Percentiles rank a stretch among this genome's conserved stretches.
Evolutionary conservation across 257 asterid species (phyloP).

Genomic region (Sherardia arvensis): DNA sequence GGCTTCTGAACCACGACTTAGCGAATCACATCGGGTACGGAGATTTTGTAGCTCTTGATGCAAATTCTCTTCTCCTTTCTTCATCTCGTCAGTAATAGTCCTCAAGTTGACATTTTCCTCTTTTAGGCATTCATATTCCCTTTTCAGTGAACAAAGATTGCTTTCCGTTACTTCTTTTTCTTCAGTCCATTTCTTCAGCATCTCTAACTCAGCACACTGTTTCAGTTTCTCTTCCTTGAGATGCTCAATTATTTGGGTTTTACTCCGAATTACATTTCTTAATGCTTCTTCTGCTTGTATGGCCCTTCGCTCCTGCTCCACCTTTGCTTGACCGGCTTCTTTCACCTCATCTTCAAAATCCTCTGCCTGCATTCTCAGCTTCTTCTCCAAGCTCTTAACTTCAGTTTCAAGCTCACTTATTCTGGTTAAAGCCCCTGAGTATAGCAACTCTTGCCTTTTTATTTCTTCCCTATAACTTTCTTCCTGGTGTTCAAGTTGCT

Average conservation of each 20-base stretch:
- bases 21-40: conserved; percentile 39
- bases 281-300: conserved; percentile 67
- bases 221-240: conserved; percentile 46
- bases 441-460: conserved; percentile 9
- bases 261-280: conserved; percentile 41
- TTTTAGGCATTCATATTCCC: conserved; percentile 43
- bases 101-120: conserved; percentile 40
- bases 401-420: conserved; percentile 34
- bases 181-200: conserved; percentile 25
- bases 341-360: conserved; percentile 48
- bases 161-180: conserved; percentile 44
- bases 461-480: conserved; percentile 18
- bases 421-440: conserved; percentile 21
- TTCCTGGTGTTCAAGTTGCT: conserved; percentile 24
- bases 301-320: conserved; percentile 72
- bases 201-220: conserved; percentile 26
- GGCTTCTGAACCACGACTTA: conserved; percentile 31
- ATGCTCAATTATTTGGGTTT: conserved; percentile 43
- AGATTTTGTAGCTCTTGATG: conserved; percentile 55
- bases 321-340: conserved; percentile 38
- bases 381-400: conserved; percentile 55
- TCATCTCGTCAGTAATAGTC: conserved; percentile 52
- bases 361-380: conserved; percentile 48
- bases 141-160: conserved; percentile 37
- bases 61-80: conserved; percentile 47